Percentiles rank a stretch among this genome's conserved stretches.
Conservation (phyloP, 2,329 filamentous ascomycete genomes). For the Fusarium fujikuroi region DNA sequence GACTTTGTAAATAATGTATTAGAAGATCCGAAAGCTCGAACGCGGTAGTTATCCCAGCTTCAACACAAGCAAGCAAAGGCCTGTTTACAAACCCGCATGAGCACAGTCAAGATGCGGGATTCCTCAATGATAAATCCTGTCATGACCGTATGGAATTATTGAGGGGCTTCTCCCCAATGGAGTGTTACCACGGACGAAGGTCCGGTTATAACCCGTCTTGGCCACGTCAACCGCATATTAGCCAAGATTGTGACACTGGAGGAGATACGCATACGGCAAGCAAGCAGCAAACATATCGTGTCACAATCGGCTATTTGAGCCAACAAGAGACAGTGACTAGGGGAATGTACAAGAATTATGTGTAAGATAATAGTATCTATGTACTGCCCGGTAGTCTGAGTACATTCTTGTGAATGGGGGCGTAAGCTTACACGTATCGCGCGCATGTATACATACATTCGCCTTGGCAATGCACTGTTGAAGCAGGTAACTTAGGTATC, state of each 20-base stretch:
- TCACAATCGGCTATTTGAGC: not conserved
- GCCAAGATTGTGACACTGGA: not conserved
- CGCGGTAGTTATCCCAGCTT: not conserved
- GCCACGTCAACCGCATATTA: not conserved
- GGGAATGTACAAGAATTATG: not conserved
- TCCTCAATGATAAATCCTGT: not conserved
- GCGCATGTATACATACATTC: not conserved
- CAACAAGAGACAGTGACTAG: not conserved
- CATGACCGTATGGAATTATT: too few species aligned
- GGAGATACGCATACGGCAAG: not conserved
- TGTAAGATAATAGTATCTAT: not conserved
- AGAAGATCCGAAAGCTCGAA: not conserved
- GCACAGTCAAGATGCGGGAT: not conserved
- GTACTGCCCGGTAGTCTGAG: not conserved
- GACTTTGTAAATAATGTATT: not conserved
- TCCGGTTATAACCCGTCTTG: not conserved
- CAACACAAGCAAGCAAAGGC: not conserved
- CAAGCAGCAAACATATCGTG: not conserved
- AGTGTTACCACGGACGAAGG: not conserved
- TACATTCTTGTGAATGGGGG: not conserved
- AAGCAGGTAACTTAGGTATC: not conserved
- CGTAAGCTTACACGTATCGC: not conserved
- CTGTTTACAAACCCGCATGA: not conserved
- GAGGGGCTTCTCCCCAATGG: not conserved
- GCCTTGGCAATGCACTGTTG: not conserved